These are phyloP conservation scores for Chalaropsis ovoidea DNA, from an alignment of 2,329 filamentous ascomycete species.

Conservation along the genomic window DNA sequence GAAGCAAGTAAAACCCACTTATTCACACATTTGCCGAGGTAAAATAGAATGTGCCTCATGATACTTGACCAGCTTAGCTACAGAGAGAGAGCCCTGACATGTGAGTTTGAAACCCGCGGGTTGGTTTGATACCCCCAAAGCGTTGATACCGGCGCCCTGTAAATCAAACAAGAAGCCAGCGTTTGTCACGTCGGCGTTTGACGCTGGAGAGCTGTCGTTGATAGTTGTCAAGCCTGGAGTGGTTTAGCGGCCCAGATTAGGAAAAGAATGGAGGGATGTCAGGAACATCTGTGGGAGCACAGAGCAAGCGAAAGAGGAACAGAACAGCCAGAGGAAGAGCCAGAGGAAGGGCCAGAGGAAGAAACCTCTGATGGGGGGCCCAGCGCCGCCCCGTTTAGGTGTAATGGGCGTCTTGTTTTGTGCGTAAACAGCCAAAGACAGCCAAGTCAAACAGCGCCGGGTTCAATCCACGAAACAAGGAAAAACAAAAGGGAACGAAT, in stretches of 20 bases:
- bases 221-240: background rate
- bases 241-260: conserved; percentile 17
- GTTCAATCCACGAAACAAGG: background rate
- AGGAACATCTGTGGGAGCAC: conserved; percentile 13
- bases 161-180: background rate
- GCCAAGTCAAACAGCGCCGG: background rate
- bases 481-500: background rate
- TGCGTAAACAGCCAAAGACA: background rate
- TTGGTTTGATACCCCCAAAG: background rate
- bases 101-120: background rate
- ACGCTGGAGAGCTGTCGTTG: conserved; percentile 1
- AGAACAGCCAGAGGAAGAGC: background rate
- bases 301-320: conserved; percentile 14
- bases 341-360: background rate
- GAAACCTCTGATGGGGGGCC: background rate
- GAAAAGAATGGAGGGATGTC: conserved; percentile 20
- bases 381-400: background rate
- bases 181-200: background rate
- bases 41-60: too few relatives aligned
- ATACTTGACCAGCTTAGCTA: too few relatives aligned
- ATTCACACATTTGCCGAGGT: too few relatives aligned
- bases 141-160: background rate
- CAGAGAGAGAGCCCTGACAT: background rate
- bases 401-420: background rate
- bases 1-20: too few relatives aligned